phyloP scores from a whole-genome alignment of 495 filamentous ascomycete species.

The Hypoxylon perforatum region DNA sequence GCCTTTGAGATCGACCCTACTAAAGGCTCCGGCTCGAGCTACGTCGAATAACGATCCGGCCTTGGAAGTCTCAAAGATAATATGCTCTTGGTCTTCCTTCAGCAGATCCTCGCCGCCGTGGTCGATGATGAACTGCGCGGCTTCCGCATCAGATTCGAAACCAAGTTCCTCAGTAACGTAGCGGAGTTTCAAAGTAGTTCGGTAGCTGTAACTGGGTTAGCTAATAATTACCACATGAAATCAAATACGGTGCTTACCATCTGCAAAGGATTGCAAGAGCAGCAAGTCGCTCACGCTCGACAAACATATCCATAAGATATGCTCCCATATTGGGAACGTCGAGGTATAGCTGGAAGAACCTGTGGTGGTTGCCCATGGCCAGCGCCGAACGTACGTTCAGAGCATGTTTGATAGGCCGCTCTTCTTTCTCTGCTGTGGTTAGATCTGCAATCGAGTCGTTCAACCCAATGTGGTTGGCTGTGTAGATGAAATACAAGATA shows the following conservation, averaged over 20 bases:
- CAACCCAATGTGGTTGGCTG: constrained; percentile 96
- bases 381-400: constrained; percentile 90
- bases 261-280: constrained; percentile 91
- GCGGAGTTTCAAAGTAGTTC: constrained; percentile 84
- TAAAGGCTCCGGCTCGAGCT: constrained; percentile 76
- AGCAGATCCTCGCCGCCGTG: constrained; percentile 79
- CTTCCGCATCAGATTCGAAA: constrained; percentile 92
- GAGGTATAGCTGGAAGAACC: constrained; percentile 93
- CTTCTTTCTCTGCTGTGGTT: constrained; percentile 92
- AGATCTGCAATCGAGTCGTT: constrained; percentile 98
- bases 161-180: constrained; percentile 96
- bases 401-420: constrained; percentile 87
- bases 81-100: constrained; percentile 76
- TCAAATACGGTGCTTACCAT: constrained; percentile 73
- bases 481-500: constrained; percentile 99
- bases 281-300: constrained; percentile 89
- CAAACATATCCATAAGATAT: constrained; percentile 99
- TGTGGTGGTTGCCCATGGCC: constrained; percentile 95
- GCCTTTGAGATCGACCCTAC: constrained; percentile 94
- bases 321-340: constrained; percentile 97
- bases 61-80: constrained; percentile 81
- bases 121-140: constrained; percentile 86
- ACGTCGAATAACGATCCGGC: constrained; percentile 77
- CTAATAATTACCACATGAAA: background rate
- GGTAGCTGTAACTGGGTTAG: constrained; percentile 75